A percentile compares a stretch with the other conserved stretches of the same genome.
Evolutionary conservation across 305 asterid genomes (phyloP).

Genomic region (Ilex paraguariensis): DNA sequence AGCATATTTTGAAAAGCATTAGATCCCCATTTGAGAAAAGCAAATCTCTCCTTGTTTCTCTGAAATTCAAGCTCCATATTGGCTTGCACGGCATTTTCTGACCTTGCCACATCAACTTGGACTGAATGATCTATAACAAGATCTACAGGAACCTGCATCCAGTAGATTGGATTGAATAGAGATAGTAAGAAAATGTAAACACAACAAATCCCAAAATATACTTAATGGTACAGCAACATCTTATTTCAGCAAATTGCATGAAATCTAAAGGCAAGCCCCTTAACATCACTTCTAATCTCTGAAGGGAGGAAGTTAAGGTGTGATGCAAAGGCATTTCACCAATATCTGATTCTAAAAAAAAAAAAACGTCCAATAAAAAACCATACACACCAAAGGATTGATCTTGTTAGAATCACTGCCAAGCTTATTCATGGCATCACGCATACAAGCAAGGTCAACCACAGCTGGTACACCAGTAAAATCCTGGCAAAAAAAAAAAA

Average conservation of each 20-base stretch:
- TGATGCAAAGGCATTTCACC: too few relatives aligned
- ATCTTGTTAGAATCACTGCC: slow-evolving; percentile 90
- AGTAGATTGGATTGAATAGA: slow-evolving; percentile 14
- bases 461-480: slow-evolving; percentile 95
- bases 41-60: slow-evolving; percentile 93
- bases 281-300: too few relatives aligned
- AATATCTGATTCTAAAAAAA: background rate
- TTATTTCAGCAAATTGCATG: too few relatives aligned
- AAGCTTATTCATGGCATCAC: slow-evolving; percentile 91
- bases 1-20: slow-evolving; percentile 90
- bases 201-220: slow-evolving; percentile 4
- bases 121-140: slow-evolving; percentile 95
- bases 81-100: slow-evolving; percentile 86
- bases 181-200: background rate
- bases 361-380: slow-evolving; percentile 1
- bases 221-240: too few relatives aligned
- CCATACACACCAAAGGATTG: slow-evolving; percentile 74
- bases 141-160: slow-evolving; percentile 90
- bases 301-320: background rate
- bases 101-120: slow-evolving; percentile 87
- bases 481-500: slow-evolving; percentile 45
- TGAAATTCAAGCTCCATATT: slow-evolving; percentile 88
- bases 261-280: too few relatives aligned
- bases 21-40: slow-evolving; percentile 97
- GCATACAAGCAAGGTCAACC: slow-evolving; percentile 95